Conservation (phyloP, 2,329 filamentous ascomycete genomes). For the Helminthosporium solani region DNA sequence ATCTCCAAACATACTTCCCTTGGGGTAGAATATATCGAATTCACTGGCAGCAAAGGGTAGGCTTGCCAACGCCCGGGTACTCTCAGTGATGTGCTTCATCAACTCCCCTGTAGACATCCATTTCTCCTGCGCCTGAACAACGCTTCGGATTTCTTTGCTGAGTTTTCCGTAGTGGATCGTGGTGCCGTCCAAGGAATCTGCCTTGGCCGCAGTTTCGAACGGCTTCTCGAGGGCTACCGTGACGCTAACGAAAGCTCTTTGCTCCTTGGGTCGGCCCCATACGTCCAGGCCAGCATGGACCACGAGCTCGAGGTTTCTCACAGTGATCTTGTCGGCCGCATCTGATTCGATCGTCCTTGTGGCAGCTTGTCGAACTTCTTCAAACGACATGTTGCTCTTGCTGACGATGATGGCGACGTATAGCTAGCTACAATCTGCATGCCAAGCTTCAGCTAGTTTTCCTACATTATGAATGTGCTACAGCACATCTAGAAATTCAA, state of each 20-base stretch:
- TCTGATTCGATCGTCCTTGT: slow-evolving; percentile 15
- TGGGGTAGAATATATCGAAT: slow-evolving; percentile 61
- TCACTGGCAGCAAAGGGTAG: slow-evolving; percentile 46
- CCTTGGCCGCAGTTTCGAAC: slow-evolving; percentile 59
- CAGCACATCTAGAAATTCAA: no score
- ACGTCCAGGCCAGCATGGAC: slow-evolving; percentile 63
- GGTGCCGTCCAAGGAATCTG: slow-evolving; percentile 64
- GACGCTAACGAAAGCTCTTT: slow-evolving; percentile 64
- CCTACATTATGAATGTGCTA: no score
- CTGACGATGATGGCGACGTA: no score
- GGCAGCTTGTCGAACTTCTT: slow-evolving; percentile 17
- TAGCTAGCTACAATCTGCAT: not conserved
- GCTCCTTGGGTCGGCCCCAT: slow-evolving; percentile 64
- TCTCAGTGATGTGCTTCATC: no score
- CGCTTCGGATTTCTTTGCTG: slow-evolving; percentile 60
- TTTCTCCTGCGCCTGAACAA: not conserved
- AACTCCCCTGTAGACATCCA: slow-evolving; percentile 32
- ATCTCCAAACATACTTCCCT: slow-evolving; percentile 66
- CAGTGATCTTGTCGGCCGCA: slow-evolving; percentile 52
- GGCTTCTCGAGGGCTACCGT: slow-evolving; percentile 57
- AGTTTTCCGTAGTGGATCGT: slow-evolving; percentile 75
- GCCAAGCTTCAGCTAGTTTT: not conserved
- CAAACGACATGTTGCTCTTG: not conserved
- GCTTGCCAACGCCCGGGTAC: no score
- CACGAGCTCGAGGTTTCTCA: slow-evolving; percentile 62